A percentile compares a stretch with the other conserved stretches of the same genome.
Evolutionary conservation across 2,329 filamentous ascomycete species (phyloP).

Genomic region (Calonectria naviculata): DNA sequence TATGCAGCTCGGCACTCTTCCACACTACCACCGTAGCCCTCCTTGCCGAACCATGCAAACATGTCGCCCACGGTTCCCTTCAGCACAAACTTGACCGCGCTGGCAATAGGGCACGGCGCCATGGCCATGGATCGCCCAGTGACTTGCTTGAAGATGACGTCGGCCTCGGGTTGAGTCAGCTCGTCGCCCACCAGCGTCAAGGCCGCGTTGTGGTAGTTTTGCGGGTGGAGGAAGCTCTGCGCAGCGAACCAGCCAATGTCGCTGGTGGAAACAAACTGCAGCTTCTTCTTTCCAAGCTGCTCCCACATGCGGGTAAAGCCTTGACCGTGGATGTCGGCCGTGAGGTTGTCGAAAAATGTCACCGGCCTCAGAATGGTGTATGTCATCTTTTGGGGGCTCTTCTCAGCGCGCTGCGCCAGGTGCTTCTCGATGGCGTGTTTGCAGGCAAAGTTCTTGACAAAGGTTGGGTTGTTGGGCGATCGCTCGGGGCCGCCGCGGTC

Average conservation of each 20-base stretch:
- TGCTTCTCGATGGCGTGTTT: conserved; percentile 70
- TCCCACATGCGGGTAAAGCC: conserved; percentile 44
- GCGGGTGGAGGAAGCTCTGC: conserved; percentile 47
- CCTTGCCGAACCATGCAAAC: conserved; percentile 28
- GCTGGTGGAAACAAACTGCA: conserved; percentile 50
- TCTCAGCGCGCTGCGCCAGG: conserved; percentile 52
- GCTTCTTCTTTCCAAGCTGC: conserved; percentile 28
- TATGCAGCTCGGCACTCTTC: conserved; percentile 12
- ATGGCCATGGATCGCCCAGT: conserved; percentile 13
- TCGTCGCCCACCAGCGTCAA: conserved; percentile 31
- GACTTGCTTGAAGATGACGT: conserved; percentile 16
- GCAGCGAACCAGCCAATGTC: conserved; percentile 57
- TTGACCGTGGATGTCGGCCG: conserved; percentile 41
- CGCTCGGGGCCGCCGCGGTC: conserved; percentile 64
- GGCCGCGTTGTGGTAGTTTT: conserved; percentile 30
- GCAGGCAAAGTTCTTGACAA: conserved; percentile 66
- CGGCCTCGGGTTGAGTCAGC: conserved; percentile 27
- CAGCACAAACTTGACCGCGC: conserved; percentile 22
- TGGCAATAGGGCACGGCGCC: conserved; percentile 23
- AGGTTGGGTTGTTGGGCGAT: conserved; percentile 60
- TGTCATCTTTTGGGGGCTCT: conserved; percentile 54
- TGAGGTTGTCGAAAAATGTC: conserved; percentile 67
- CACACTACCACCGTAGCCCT: conserved; percentile 31
- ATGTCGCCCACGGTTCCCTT: conserved; percentile 26
- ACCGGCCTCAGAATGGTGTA: conserved; percentile 70